Base-by-base conservation (phyloP, 768 basidiomycete species). In the Lepiota subincarnata region DNA sequence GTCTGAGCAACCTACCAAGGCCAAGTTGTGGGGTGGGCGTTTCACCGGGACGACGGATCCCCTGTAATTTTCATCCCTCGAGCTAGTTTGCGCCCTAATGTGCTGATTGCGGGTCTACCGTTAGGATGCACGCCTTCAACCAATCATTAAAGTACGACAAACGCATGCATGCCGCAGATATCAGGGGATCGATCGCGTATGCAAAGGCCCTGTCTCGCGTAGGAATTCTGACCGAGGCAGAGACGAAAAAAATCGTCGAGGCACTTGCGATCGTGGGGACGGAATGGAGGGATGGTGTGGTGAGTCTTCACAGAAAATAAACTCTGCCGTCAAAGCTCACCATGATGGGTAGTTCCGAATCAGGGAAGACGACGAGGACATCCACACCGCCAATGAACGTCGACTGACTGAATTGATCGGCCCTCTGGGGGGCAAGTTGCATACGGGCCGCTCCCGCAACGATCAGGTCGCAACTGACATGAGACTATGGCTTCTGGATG, bases 381-480 rank as follows among this genome's bases (percentile, higher is more conserved):
- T 99, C 55, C 96, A 98, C 68, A 99, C 97, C 11, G 97, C 97
- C 50, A 99, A 98, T 64, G 97, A 99, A 67, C 84, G 97, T 43
- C 82, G 97, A 38, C 70, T 99, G 59, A 90, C 86, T 57, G 96
- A 99, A 72, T 71, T 99, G 49, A 92, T 98, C 50, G 97, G 97
- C 0, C 76, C 89, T 12, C 81, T 92, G 13, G 94, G 92, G 4
- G 97, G 97, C 2, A 99, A 98, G 70, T 77, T 99, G 39, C 97
- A 99, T 66, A 99, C 97, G 0, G 97, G 97, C 24, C 84, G 97
- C 55, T 96, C 93, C 47, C 82, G 97, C 50, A 99, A 99, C 68
- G 97, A 99, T 66, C 97, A 99, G 68, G 96, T 98, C 57, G 94
- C 96, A 3, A 99, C 97, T 1, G 97, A 99, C 66, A 90, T 98